phyloP scores from a whole-genome alignment of 805 yeast species.

The Metschnikowia picachoensis region DNA sequence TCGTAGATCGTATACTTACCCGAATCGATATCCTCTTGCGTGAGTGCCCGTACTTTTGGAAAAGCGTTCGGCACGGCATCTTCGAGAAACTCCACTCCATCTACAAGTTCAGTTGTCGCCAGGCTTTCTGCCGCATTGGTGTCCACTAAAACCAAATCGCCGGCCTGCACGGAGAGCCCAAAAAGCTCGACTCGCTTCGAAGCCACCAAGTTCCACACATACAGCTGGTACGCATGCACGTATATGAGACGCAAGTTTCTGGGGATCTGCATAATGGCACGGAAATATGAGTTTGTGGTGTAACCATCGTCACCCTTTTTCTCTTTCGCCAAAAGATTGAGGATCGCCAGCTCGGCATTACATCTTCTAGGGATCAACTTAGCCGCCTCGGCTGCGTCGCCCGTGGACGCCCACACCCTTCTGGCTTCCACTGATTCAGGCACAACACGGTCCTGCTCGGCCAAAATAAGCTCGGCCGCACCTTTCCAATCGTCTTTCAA shows the following conservation, averaged over 20 bases:
- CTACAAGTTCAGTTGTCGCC: constrained; percentile 18
- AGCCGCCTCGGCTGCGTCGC: constrained; percentile 61
- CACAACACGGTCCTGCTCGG: constrained; percentile 79
- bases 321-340: constrained; percentile 56
- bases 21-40: constrained; percentile 62
- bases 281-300: constrained; percentile 56
- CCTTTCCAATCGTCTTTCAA: constrained; percentile 71
- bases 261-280: constrained; percentile 85
- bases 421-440: constrained; percentile 86
- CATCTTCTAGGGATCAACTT: constrained; percentile 83
- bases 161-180: constrained; percentile 69
- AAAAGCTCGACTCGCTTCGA: constrained; percentile 67
- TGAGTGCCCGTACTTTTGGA: constrained; percentile 68
- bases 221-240: constrained; percentile 96
- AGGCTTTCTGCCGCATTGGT: constrained; percentile 16
- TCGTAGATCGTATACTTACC: constrained; percentile 69
- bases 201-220: constrained; percentile 87
- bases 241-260: constrained; percentile 91
- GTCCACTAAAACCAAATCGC: constrained; percentile 68
- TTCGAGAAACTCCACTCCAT: constrained; percentile 60
- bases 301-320: constrained; percentile 43
- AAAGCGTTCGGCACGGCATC: constrained; percentile 59
- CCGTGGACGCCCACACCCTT: constrained; percentile 71
- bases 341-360: constrained; percentile 75
- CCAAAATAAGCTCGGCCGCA: constrained; percentile 73